Evolutionary conservation across 306 rosid genomes (phyloP).

Genomic region (Vigna angularis): DNA sequence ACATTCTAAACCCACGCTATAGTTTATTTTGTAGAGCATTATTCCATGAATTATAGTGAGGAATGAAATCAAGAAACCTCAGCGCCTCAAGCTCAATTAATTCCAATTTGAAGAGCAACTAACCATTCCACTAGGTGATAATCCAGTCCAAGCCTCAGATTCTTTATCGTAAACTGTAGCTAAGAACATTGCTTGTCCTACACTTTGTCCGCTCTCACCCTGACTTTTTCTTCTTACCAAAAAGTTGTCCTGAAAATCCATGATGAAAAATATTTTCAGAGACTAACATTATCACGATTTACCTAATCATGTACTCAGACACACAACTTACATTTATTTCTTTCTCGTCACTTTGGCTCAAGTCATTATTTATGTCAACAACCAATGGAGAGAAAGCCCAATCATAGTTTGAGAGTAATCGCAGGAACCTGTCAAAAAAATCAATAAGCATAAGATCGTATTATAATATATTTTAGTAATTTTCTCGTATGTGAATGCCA

Average conservation of each 20-base stretch:
- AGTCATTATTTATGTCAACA: slow-evolving; percentile 83
- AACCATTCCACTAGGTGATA: slow-evolving; percentile 73
- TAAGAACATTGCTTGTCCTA: slow-evolving; percentile 73
- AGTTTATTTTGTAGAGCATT: slow-evolving; percentile 18
- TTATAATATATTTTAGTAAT: slow-evolving; percentile 25
- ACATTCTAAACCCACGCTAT: slow-evolving; percentile 7
- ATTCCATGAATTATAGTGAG: slow-evolving; percentile 17
- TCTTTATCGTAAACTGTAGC: slow-evolving; percentile 83
- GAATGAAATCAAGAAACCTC: slow-evolving; percentile 25
- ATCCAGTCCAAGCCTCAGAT: slow-evolving; percentile 91
- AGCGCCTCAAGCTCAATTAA: slow-evolving; percentile 22
- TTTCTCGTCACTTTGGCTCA: slow-evolving; percentile 62
- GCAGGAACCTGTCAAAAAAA: slow-evolving; percentile 71
- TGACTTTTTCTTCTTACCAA: slow-evolving; percentile 64
- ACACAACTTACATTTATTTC: slow-evolving; percentile 75
- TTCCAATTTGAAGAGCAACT: slow-evolving; percentile 47
- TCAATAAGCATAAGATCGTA: slow-evolving; percentile 19
- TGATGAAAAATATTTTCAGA: background rate
- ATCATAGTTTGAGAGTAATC: slow-evolving; percentile 76
- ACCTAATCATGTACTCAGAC: slow-evolving; percentile 17
- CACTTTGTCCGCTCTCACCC: slow-evolving; percentile 57
- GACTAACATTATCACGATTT: slow-evolving; percentile 29
- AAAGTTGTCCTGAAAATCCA: slow-evolving; percentile 71
- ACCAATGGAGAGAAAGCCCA: slow-evolving; percentile 84
- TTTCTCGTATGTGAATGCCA: slow-evolving; percentile 8